Evolutionary conservation across 2,329 filamentous ascomycete genomes (phyloP), one percentile per base, ranked within the genome.

Genomic region (Colletotrichum tamarilloi): DNA sequence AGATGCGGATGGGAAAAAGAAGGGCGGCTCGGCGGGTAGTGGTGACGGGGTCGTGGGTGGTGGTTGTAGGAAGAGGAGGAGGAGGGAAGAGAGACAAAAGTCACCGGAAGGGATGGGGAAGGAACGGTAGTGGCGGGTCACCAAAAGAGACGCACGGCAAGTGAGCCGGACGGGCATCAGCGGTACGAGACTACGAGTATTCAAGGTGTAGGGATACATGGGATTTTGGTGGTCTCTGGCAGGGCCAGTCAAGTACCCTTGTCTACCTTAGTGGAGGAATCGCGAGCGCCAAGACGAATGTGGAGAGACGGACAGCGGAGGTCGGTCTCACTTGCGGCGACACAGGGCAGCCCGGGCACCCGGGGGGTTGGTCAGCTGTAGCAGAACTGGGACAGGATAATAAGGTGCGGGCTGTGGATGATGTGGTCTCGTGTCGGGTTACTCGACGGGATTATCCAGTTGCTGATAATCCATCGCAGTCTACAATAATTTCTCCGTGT

Each of bases 261-360:
- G 28, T 14, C 24, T 28, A 35, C 32, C 11, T 35, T 35, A 58
- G 60, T 63, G 60, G 60, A 68, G 32, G 55, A 67, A 67, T 65
- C 16, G 35, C 32, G 24, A 71, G 24, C 35, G 70, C 70, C 70
- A 73, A 73, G 70, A 70, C 42, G 30, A 69, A 46, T 64, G 69
- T 69, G 69, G 70, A 62, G 55, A 38, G 56, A 57, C 19, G 26
- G 56, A 60, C 60, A 56, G 70, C 70, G 42, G 66, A 64, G 42
- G 53, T 55, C 16, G 52, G 69, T 72, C 69, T 72, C 58, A 59
- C 52, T 55, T 26, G 66, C 70, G 38, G 67, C 38, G 56, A 73
- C 57, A 72, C 68, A 69, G 67, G 67, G 35, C 30, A 42, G 70
- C 55, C 60, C 67, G 70, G 70, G 38, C n/a, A 5, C 49, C 62